These are phyloP conservation scores for Immersiella caudata DNA, from an alignment of 495 filamentous ascomycete genomes.

Conservation along the genomic window DNA sequence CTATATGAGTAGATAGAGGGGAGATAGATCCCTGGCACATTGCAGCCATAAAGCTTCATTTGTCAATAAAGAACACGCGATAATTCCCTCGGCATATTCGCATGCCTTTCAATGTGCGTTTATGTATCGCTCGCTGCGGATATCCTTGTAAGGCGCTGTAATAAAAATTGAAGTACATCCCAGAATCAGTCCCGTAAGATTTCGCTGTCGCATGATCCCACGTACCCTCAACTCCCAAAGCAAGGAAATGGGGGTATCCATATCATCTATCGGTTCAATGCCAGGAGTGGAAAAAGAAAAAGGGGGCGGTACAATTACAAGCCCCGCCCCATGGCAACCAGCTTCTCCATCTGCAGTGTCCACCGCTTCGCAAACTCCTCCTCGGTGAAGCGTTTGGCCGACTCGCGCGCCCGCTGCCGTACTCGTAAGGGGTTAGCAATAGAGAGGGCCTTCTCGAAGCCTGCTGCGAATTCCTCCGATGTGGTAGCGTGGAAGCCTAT, in stretches of 20 bases:
- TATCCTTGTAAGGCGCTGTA: too few species aligned
- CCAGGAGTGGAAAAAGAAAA: slow-evolving; percentile 3
- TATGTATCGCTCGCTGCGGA: too few species aligned
- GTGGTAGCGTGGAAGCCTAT: slow-evolving; percentile 83
- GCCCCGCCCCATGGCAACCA: slow-evolving; percentile 55
- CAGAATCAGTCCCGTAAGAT: too few species aligned
- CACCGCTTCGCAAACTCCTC: slow-evolving; percentile 78
- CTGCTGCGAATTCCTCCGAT: slow-evolving; percentile 71
- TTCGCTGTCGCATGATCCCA: not conserved
- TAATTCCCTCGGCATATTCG: too few species aligned
- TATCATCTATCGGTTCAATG: slow-evolving; percentile 22
- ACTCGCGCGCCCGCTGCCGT: slow-evolving; percentile 69
- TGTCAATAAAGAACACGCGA: too few species aligned
- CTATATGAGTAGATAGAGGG: too few species aligned
- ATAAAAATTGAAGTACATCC: too few species aligned
- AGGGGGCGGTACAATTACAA: not conserved
- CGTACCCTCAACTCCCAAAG: not conserved
- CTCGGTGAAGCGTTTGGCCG: slow-evolving; percentile 83
- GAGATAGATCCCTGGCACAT: too few species aligned
- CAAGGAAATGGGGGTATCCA: slow-evolving; percentile 30
- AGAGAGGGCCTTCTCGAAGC: slow-evolving; percentile 73
- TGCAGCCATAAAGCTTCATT: too few species aligned
- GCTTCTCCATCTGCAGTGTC: slow-evolving; percentile 68
- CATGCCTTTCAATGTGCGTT: too few species aligned
- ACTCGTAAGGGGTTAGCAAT: slow-evolving; percentile 68